Evolutionary conservation across 352 stramenopile species (phyloP).

Genomic region (Phytophthora meadii): DNA sequence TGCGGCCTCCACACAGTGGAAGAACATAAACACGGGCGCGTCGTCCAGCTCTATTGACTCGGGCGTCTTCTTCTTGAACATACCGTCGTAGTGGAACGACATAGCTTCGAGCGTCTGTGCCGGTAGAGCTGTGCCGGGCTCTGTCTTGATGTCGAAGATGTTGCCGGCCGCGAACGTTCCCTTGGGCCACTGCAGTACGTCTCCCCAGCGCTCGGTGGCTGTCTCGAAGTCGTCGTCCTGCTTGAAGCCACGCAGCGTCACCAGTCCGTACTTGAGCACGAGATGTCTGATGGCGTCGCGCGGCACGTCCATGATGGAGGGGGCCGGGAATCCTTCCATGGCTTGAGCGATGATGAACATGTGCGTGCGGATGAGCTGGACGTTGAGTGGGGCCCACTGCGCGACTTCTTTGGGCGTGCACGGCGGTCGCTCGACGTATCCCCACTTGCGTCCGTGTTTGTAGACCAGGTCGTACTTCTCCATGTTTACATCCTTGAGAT

Average conservation of each 20-base stretch:
- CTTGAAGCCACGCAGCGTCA: conserved; percentile 31
- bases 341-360: conserved; percentile 29
- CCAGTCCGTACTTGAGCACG: conserved; percentile 24
- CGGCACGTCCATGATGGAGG: conserved; percentile 24
- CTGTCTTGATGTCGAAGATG: conserved; percentile 30
- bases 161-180: conserved; percentile 26
- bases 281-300: conserved; percentile 25
- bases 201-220: conserved; percentile 23
- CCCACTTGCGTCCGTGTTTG: conserved; percentile 31
- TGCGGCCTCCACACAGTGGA: conserved; percentile 23
- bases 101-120: conserved; percentile 28
- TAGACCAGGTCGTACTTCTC: conserved; percentile 33
- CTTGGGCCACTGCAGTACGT: conserved; percentile 32
- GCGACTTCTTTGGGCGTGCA: conserved; percentile 24
- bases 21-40: conserved; percentile 32
- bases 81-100: conserved; percentile 34
- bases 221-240: conserved; percentile 32
- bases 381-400: conserved; percentile 21
- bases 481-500: conserved; percentile 29
- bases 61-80: conserved; percentile 37
- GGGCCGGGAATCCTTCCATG: conserved; percentile 19
- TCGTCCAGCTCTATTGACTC: conserved; percentile 28
- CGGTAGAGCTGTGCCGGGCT: conserved; percentile 13
- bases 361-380: conserved; percentile 27
- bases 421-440: conserved; percentile 17